These are phyloP conservation scores for Myrica gale DNA, from an alignment of 306 rosid species.

Conservation along the genomic window DNA sequence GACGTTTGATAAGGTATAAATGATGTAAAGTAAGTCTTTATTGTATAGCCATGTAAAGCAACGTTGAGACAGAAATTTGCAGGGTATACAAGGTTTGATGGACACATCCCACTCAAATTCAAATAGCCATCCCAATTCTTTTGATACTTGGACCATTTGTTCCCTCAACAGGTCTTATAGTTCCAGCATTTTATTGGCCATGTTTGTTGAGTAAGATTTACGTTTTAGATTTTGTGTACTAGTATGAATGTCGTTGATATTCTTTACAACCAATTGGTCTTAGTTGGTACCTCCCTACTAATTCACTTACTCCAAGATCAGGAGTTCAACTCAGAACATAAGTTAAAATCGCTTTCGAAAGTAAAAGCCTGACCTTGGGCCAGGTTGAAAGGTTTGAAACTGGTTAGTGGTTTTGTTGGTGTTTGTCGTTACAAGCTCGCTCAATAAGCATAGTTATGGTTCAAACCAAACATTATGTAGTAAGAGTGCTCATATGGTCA, in stretches of 20 bases:
- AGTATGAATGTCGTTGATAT: background rate
- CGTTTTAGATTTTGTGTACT: background rate
- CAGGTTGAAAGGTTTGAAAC: too few species aligned
- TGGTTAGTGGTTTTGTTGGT: too few species aligned
- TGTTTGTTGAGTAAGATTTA: background rate
- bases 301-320: too few species aligned
- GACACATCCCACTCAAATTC: slow-evolving; percentile 7
- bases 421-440: rapidly evolving
- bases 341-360: too few species aligned
- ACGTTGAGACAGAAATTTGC: slow-evolving; percentile 16
- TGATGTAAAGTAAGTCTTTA: background rate
- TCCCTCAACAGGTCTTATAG: background rate
- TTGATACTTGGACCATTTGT: background rate
- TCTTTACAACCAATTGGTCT: background rate
- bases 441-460: too few species aligned
- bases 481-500: rapidly evolving
- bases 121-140: slow-evolving; percentile 9
- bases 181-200: background rate
- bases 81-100: slow-evolving; percentile 25
- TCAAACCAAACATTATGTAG: too few species aligned
- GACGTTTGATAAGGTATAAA: slow-evolving; percentile 10
- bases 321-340: too few species aligned
- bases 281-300: too few species aligned
- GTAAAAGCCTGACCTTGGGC: too few species aligned
- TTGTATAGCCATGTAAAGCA: background rate